Evolutionary conservation across 2,329 filamentous ascomycete genomes (phyloP), one percentile per base, ranked within the genome.

Genomic region (Ceratocystiopsis brevicomis): DNA sequence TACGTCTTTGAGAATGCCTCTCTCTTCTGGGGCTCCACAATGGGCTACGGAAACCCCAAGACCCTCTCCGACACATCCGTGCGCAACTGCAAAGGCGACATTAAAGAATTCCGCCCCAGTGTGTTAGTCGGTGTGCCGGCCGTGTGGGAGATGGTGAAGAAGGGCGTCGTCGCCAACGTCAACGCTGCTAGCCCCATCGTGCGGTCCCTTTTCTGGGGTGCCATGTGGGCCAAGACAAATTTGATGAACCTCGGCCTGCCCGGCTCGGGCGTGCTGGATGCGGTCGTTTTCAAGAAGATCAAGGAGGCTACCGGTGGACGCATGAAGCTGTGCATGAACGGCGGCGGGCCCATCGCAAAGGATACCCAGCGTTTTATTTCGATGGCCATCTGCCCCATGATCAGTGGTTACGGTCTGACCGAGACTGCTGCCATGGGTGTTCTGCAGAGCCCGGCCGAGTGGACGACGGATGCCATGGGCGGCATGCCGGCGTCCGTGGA

Each of bases 131-230:
- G 85, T 57, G 85, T 93, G 5, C 85, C 85, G 3, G 83, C 84
- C 30, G 84, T 93, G 4, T 93, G 83, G 80, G 85, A 93, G 61
- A 81, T 79, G 4, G 80, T 93, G 48, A 92, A 90, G 72, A 93
- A 93, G 66, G 85, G 85, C 48, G 84, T 93, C 53, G 63, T 86
- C 46, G 66, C 67, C 57, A 86, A 87, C 64, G 76, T 92, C 45
- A 72, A 78, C 57, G 71, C 75, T 50, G 71, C 77, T 54, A 78
- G 74, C 54, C 63, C 71, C 15, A 49, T 93, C 33, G 70, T 78
- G 42, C 78, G 72, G 59, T 81, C 79, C 50, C 64, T 93, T 56
- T 93, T 93, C 68, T 75, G 71, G 71, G 66, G 64, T 40, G 68
- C 69, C 3, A 56, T 74, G 49, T 64, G 63, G 51, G 62, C 69